These are phyloP conservation scores for Mrakia frigida DNA, from an alignment of 768 basidiomycete genomes.

Conservation along the genomic window DNA sequence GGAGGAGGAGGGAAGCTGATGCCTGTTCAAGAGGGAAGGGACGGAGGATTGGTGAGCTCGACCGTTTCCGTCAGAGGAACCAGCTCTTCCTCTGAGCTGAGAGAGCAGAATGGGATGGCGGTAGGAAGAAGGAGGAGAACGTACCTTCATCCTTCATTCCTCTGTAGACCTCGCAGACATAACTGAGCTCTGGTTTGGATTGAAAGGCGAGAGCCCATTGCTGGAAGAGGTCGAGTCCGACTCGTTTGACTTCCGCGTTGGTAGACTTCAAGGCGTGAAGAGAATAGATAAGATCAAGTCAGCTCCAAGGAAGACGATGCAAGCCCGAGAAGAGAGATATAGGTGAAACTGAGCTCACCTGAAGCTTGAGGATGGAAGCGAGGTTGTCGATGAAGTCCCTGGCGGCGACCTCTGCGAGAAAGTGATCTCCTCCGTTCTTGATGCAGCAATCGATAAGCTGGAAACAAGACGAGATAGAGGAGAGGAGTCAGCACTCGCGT, in stretches of 20 bases:
- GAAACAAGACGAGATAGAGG: conserved; percentile 3
- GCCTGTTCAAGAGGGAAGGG: not conserved
- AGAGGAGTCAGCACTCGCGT: not conserved
- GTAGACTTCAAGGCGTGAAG: conserved; percentile 45
- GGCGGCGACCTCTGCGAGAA: conserved; percentile 74
- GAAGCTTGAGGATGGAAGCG: conserved; percentile 76
- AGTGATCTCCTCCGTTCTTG: conserved; percentile 95
- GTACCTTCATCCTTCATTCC: conserved; percentile 69
- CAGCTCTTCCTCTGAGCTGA: not conserved
- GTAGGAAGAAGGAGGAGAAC: not conserved
- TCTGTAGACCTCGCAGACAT: conserved; percentile 73
- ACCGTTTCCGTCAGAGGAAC: too few species aligned
- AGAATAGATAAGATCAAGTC: not conserved
- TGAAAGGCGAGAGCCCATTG: conserved; percentile 91
- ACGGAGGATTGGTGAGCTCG: not conserved
- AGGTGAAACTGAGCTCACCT: conserved; percentile 42
- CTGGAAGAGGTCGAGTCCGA: conserved; percentile 73
- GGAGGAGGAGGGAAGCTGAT: conserved; percentile 52
- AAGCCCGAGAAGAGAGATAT: not conserved
- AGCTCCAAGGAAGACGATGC: not conserved
- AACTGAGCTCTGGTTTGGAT: conserved; percentile 65
- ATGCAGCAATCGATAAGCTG: conserved; percentile 85
- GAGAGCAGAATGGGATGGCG: not conserved
- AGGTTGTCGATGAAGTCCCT: conserved; percentile 92
- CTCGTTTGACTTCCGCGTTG: conserved; percentile 76